Evolutionary conservation across 169 alveolate species (phyloP), one percentile per base, ranked within the genome.

Genomic region (Plasmodium knowlesi): DNA sequence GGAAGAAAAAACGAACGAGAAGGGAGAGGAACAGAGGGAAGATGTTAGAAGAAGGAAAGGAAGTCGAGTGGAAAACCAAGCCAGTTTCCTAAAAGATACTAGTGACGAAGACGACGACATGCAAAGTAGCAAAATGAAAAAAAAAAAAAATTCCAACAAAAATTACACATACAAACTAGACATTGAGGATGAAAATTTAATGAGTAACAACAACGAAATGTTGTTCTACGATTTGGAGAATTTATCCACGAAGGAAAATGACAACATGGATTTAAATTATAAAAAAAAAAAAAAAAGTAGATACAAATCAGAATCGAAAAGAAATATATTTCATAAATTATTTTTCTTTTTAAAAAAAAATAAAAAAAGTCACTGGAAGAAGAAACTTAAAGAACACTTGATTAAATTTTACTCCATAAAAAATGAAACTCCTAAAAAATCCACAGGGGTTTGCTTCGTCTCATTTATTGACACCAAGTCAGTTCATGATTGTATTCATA

Each of bases 401-500:
- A 88, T 88, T 4, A 88, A 88, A 80, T 88, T 88, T 41, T 88
- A 88, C 70, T 61, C 80, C 19, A 67, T 88, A 8, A 61, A 79
- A 88, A 88, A 88, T 88, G 94, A 88, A 76, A 88, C 94, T 8
- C 94, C 94, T 3, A 88, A 88, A 57, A 88, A 88, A 67, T 88
- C 94, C 30, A 88, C 94, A 37, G 94, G 94, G 5, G 94, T 88
- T 0, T 88, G 94, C 46, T 88, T 88, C 81, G 94, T 88, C 3
- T 88, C 94, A 4, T 88, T 88, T 88, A 88, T 88, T 30, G 94
- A 88, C 10, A 88, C 94, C 2, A 88, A 88, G 41, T 88, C 94
- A 0, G 94, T 88, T 5, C 94, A 88, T 88, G 94, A 88, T 70
- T 88, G 94, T 30, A 88, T 88, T 57, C 94, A 88, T 57, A 88